Evolutionary conservation across 768 basidiomycete genomes (phyloP).

Genomic region (Leccinum aurantiacum): DNA sequence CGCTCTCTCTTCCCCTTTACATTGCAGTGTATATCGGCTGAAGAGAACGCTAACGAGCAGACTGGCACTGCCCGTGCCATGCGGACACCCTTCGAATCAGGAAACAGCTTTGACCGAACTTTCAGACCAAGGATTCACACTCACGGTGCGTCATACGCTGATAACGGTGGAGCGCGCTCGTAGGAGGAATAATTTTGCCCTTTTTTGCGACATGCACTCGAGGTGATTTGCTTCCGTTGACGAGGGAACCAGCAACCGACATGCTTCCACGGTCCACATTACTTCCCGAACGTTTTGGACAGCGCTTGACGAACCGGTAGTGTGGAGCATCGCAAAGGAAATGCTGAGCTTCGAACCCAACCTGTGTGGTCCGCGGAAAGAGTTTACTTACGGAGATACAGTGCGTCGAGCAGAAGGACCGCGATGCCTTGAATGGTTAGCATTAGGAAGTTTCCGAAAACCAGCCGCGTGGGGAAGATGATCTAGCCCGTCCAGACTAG

Average conservation of each 20-base stretch:
- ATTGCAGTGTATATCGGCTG: not conserved
- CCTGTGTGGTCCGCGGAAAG: constrained; percentile 4
- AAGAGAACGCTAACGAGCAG: not conserved
- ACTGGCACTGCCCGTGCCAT: not conserved
- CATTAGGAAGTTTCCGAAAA: not conserved
- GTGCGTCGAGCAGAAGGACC: not conserved
- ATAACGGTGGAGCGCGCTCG: constrained; percentile 8
- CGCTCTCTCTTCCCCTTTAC: too few relatives aligned
- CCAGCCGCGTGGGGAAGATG: not conserved
- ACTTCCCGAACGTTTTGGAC: constrained; percentile 1
- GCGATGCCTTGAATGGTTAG: not conserved
- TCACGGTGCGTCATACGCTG: not conserved
- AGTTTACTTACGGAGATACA: not conserved
- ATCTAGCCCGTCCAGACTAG: not conserved
- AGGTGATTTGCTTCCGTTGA: constrained; percentile 3
- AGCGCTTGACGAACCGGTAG: constrained; percentile 12
- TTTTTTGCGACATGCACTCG: constrained; percentile 3
- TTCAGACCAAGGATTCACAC: not conserved
- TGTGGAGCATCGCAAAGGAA: constrained; percentile 9
- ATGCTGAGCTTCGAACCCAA: constrained; percentile 7
- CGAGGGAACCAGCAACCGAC: constrained; percentile 1
- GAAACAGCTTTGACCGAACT: constrained; percentile 7
- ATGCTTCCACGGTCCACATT: constrained; percentile 3
- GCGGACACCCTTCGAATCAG: constrained; percentile 3
- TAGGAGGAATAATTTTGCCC: constrained; percentile 4